Percentiles rank a stretch among this genome's conserved stretches.
These are phyloP conservation scores for Neckera pumila DNA, from an alignment of 225 moss, liverwort and hornwort species.

Conservation along the genomic window DNA sequence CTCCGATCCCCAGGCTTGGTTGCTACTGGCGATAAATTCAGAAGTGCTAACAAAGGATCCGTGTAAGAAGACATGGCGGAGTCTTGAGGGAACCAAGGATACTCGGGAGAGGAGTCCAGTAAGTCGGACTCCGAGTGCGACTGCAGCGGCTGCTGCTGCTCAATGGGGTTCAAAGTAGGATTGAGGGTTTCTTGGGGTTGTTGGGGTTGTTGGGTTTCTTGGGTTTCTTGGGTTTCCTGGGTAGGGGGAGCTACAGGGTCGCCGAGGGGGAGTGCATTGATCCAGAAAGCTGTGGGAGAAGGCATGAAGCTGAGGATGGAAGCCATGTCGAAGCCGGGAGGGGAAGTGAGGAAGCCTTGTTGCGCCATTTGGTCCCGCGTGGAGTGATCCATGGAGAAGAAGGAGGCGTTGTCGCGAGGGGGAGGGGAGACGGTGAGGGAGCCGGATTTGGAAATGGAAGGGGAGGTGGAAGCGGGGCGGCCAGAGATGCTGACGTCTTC, in stretches of 20 bases:
- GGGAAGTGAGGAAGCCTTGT: conserved; percentile 17
- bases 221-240: background rate
- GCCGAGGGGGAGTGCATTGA: background rate
- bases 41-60: conserved; percentile 3
- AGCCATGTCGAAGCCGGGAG: conserved; percentile 19
- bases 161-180: background rate
- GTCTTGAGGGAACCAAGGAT: conserved; percentile 43
- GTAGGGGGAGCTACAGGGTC: background rate
- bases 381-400: conserved; percentile 7
- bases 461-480: background rate
- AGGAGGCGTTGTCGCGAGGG: conserved; percentile 23
- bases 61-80: conserved; percentile 8
- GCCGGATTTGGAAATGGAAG: background rate
- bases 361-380: conserved; percentile 5
- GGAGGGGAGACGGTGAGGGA: conserved; percentile 40
- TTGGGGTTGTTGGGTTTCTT: background rate
- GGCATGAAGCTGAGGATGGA: conserved; percentile 28
- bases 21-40: conserved; percentile 23
- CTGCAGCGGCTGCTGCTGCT: conserved; percentile 17
- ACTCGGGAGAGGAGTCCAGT: conserved; percentile 21
- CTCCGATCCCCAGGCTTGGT: conserved; percentile 20
- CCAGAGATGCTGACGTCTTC: conserved; percentile 24
- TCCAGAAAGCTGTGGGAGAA: conserved; percentile 39
- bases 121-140: conserved; percentile 34
- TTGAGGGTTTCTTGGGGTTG: background rate